phyloP scores from a whole-genome alignment of 345 rosid species.

The Camelina hispida region DNA sequence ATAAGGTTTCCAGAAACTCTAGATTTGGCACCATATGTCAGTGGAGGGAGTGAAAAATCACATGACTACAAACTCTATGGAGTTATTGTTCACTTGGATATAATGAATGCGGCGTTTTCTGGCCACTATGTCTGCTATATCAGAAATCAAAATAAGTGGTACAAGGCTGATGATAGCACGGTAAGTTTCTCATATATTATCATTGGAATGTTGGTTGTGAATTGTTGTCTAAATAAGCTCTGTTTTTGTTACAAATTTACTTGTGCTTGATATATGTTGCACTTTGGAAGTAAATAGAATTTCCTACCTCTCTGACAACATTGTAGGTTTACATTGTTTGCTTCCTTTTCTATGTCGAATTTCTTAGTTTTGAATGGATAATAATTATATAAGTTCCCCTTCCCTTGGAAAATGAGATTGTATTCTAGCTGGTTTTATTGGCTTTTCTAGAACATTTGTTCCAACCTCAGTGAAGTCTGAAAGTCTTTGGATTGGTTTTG shows the following conservation, averaged over 20 bases:
- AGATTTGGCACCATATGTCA: slow-evolving; percentile 89
- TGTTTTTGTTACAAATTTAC: background rate
- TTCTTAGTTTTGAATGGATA: slow-evolving; percentile 3
- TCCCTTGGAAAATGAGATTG: background rate
- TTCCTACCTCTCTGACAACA: background rate
- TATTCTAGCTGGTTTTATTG: background rate
- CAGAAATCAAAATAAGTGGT: slow-evolving; percentile 90
- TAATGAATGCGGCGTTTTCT: slow-evolving; percentile 90
- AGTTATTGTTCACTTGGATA: slow-evolving; percentile 93
- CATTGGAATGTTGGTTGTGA: slow-evolving; percentile 1
- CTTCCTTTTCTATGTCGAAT: background rate
- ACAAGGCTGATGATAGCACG: slow-evolving; percentile 85
- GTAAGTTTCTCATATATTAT: slow-evolving; percentile 53
- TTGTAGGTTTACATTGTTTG: slow-evolving; percentile 15
- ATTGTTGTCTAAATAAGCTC: slow-evolving; percentile 5
- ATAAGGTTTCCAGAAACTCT: slow-evolving; percentile 84
- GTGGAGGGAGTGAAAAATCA: slow-evolving; percentile 77
- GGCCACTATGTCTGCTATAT: slow-evolving; percentile 97
- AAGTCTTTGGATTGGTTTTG: slow-evolving; percentile 16
- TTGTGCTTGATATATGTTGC: background rate
- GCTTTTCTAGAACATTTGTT: slow-evolving; percentile 5
- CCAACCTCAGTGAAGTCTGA: slow-evolving; percentile 12
- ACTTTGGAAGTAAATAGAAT: slow-evolving; percentile 10
- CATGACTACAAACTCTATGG: slow-evolving; percentile 91
- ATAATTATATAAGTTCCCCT: background rate